Base-by-base conservation (phyloP, 164 flowering plant genomes). In the Liquidambar formosana region DNA sequence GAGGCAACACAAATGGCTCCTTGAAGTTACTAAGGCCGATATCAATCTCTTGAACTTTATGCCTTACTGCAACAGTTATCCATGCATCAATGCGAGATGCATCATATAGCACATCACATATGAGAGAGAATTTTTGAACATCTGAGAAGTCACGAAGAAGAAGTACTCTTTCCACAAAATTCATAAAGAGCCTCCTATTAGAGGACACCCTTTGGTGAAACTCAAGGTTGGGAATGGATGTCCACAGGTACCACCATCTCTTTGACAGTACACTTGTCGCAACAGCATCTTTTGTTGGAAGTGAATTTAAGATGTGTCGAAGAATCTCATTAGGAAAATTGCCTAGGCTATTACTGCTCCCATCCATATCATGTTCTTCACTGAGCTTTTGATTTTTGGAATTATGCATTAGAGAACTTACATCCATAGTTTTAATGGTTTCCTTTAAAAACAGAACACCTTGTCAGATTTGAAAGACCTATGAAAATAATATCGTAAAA, bases 161-260 rank as follows among this genome's bases (percentile, higher is more conserved):
- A 65, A 65, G 58, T 21, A 52, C 68, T 53, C 57, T 51, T n/a
- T 65, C 58, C 45, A 65, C 68, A 19, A 53, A 51, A 33, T 65
- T n/a, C 68, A 27, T 51, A 43, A 52, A 65, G 59, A 18, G 59
- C 13, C 6, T 53, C 28, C 69, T 33, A 9, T 9, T 4, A 54
- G 13, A 10, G 4, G 23, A 21, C 26, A 8, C 4, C 4, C 18
- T 33, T 12, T 66, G 48, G 1, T 5, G 1, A 21, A 66, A 66
- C 25, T 19, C 5, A 41, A 66, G 28, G 19, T 66, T 54, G 8
- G 48, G 10, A 21, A 66, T 54, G 58, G 60, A 66, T 9, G 11
- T 66, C 56, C 56, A 47, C 21, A 26, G 23, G 21, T 27, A 14
- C 12, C 28, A 3, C 43, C 67, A 43, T 19, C 57, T 44, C 8